These are phyloP conservation scores for Arachnomyces sp. DNA, from an alignment of 2,329 filamentous ascomycete species.

Conservation along the genomic window DNA sequence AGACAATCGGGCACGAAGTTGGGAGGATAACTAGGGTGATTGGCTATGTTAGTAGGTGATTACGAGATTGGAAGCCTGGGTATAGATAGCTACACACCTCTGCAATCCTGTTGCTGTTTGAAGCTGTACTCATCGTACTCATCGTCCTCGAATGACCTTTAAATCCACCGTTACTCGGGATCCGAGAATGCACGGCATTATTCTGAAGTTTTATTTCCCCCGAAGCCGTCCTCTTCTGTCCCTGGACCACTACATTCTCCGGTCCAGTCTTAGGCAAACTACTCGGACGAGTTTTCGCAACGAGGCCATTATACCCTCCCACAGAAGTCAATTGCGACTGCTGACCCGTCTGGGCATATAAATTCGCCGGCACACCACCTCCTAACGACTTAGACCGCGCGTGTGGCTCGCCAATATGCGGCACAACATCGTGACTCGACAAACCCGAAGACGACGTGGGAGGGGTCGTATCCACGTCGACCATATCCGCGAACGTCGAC, in stretches of 20 bases:
- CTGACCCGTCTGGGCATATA: not conserved
- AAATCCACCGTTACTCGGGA: conserved; percentile 26
- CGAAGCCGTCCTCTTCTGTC: conserved; percentile 68
- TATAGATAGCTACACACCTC: conserved; percentile 53
- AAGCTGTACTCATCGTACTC: conserved; percentile 62
- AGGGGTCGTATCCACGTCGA: conserved; percentile 9
- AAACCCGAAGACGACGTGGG: conserved; percentile 10
- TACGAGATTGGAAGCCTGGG: no score
- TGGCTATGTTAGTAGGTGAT: conserved; percentile 11
- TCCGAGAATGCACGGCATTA: conserved; percentile 10
- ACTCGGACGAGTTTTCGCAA: conserved; percentile 8
- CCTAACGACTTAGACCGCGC: no score
- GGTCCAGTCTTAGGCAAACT: conserved; percentile 10
- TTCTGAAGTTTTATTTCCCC: conserved; percentile 56
- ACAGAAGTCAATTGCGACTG: conserved; percentile 1
- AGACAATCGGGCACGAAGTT: conserved; percentile 73
- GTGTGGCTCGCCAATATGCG: no score
- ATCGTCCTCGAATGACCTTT: conserved; percentile 60
- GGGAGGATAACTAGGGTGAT: conserved; percentile 56
- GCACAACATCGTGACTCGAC: conserved; percentile 1
- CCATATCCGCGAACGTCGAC: conserved; percentile 10
- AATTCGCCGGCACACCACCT: not conserved
- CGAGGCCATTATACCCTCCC: conserved; percentile 10
- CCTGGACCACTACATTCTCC: conserved; percentile 17
- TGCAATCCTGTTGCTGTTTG: conserved; percentile 61